Evolutionary conservation across 179 eudicot genomes (phyloP).

Genomic region (Carnegiea gigantea): DNA sequence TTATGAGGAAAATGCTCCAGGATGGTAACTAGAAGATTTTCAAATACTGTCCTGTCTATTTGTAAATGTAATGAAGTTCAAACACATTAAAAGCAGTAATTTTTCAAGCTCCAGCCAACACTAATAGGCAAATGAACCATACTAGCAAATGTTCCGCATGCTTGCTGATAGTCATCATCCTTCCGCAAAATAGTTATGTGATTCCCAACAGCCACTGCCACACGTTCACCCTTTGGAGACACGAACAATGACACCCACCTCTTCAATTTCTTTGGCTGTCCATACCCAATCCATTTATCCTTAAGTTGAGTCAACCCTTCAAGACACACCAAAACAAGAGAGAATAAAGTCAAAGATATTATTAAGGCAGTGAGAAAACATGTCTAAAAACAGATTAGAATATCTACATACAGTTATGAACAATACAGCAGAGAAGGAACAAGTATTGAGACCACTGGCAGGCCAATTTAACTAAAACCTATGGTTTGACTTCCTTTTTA

Average conservation of each 20-base stretch:
- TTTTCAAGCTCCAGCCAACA: not conserved
- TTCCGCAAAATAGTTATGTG: constrained; percentile 76
- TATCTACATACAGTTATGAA: not conserved
- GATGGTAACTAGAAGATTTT: not conserved
- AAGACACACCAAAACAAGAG: constrained; percentile 16
- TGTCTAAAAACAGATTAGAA: not conserved
- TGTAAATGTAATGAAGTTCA: not conserved
- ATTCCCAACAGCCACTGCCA: constrained; percentile 75
- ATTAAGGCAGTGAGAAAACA: not conserved
- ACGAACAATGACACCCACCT: constrained; percentile 72
- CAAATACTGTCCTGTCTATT: not conserved
- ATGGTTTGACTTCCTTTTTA: too few species aligned
- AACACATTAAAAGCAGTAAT: not conserved
- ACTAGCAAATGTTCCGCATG: constrained; percentile 68
- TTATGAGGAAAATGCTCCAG: not conserved
- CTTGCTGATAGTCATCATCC: constrained; percentile 74
- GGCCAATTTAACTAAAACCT: too few species aligned
- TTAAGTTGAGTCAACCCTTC: constrained; percentile 69
- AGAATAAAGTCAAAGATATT: not conserved
- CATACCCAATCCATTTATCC: constrained; percentile 70
- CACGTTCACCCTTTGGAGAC: constrained; percentile 71
- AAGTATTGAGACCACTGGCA: too few species aligned
- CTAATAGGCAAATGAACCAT: constrained; percentile 36
- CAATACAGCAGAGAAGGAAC: not conserved
- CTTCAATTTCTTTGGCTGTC: constrained; percentile 52